Evolutionary conservation across 257 asterid genomes (phyloP).

Genomic region (Salvia hispanica): DNA sequence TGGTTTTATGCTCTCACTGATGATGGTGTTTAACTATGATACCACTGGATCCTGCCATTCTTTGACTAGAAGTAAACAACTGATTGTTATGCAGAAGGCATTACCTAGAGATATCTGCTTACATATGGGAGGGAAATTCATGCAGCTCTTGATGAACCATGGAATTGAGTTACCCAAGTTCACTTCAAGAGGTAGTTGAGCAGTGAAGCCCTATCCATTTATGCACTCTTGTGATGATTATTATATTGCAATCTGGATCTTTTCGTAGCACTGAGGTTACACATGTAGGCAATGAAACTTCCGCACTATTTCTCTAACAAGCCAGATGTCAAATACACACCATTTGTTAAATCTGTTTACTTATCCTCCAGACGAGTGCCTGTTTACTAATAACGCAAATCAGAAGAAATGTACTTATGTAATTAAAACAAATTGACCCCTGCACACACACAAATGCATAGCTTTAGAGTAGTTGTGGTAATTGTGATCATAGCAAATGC

Average conservation of each 20-base stretch:
- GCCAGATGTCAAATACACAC: not conserved
- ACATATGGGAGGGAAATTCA: conserved; percentile 68
- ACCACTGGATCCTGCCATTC: conserved; percentile 12
- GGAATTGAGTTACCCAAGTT: conserved; percentile 77
- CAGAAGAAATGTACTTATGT: not conserved
- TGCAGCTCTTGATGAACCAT: conserved; percentile 75
- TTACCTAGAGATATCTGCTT: conserved; percentile 73
- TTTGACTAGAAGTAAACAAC: conserved; percentile 19
- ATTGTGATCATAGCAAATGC: not conserved
- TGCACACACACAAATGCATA: not conserved
- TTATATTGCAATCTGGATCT: conserved; percentile 20
- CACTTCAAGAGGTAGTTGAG: conserved; percentile 65
- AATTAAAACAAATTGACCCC: not conserved
- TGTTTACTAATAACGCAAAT: conserved; percentile 7
- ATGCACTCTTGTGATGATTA: conserved; percentile 14
- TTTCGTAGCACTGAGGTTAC: not conserved
- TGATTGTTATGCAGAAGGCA: conserved; percentile 51
- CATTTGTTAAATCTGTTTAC: not conserved
- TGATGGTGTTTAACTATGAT: conserved; percentile 12
- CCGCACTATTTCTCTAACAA: conserved; percentile 5
- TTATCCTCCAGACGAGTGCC: conserved; percentile 11
- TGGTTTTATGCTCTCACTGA: conserved; percentile 11
- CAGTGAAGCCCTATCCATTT: conserved; percentile 16
- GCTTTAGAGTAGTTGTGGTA: not conserved
- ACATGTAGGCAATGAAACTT: conserved; percentile 2